Evolutionary conservation across 2,329 filamentous ascomycete species (phyloP).

Genomic region (Grosmannia serpens): DNA sequence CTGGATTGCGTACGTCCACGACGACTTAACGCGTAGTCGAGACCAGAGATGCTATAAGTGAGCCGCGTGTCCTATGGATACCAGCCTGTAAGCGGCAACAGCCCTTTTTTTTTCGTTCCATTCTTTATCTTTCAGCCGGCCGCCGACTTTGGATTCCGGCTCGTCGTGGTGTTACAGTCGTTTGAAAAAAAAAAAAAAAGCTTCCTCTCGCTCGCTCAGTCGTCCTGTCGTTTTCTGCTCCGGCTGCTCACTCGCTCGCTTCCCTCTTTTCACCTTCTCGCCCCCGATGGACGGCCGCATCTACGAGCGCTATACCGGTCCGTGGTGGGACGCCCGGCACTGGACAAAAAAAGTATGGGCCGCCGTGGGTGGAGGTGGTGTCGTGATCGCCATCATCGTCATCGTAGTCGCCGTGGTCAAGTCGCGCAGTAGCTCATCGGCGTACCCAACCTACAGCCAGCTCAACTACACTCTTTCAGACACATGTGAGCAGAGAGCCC

Average conservation of each 20-base stretch:
- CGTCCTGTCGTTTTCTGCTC: neutral
- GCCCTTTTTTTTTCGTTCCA: neutral
- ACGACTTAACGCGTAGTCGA: neutral
- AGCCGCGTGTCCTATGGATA: neutral
- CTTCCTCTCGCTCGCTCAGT: neutral
- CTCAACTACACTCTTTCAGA: constrained; percentile 37
- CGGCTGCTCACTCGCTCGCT: neutral
- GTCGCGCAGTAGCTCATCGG: constrained; percentile 16
- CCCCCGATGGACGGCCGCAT: neutral
- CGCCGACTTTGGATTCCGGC: neutral
- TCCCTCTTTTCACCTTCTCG: too few species aligned
- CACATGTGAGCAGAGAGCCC: constrained; percentile 33
- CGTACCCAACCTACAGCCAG: constrained; percentile 35
- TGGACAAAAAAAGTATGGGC: constrained; percentile 44
- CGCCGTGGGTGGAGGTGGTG: constrained; percentile 25
- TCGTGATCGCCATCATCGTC: constrained; percentile 33
- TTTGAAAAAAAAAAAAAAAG: neutral
- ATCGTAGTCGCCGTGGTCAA: constrained; percentile 32
- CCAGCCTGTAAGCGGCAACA: neutral
- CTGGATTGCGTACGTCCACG: neutral
- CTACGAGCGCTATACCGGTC: constrained; percentile 4
- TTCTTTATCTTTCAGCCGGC: neutral
- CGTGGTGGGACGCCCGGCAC: constrained; percentile 28
- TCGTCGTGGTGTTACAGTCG: neutral
- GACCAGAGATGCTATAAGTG: neutral